These are phyloP conservation scores for Aspergillus tanneri DNA, from an alignment of 2,329 filamentous ascomycete species.

Conservation along the genomic window DNA sequence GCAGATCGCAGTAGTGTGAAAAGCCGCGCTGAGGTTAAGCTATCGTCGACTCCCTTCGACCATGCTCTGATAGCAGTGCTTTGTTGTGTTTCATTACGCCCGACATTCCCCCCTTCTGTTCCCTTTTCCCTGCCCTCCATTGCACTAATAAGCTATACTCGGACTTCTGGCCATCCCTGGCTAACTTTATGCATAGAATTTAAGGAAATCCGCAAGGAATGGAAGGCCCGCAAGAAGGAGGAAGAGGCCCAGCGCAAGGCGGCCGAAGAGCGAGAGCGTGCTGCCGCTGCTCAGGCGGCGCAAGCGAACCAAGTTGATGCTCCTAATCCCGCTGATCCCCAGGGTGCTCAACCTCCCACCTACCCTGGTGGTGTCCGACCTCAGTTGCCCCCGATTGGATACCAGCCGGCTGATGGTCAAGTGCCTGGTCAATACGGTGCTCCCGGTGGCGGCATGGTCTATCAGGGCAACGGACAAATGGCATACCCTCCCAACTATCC, in stretches of 20 bases:
- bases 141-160: not conserved
- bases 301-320: slow-evolving; percentile 46
- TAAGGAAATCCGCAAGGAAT: slow-evolving; percentile 98
- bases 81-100: slow-evolving; percentile 17
- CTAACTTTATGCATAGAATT: slow-evolving; percentile 66
- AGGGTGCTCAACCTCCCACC: slow-evolving; percentile 42
- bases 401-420: slow-evolving; percentile 59
- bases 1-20: slow-evolving; percentile 55
- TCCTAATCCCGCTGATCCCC: slow-evolving; percentile 50
- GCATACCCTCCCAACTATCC: slow-evolving; percentile 49
- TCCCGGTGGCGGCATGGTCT: slow-evolving; percentile 52
- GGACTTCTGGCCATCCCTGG: not conserved
- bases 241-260: slow-evolving; percentile 87
- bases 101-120: slow-evolving; percentile 15
- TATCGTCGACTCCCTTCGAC: not conserved
- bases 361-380: slow-evolving; percentile 56
- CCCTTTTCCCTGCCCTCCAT: slow-evolving; percentile 2
- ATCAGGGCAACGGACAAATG: slow-evolving; percentile 51
- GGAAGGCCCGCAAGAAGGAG: slow-evolving; percentile 99
- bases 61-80: not conserved
- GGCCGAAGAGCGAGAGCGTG: slow-evolving; percentile 76
- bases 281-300: slow-evolving; percentile 58
- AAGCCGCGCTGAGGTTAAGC: slow-evolving; percentile 48
- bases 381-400: slow-evolving; percentile 74
- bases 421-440: slow-evolving; percentile 63